Conservation (phyloP, 345 rosid species). For the Salix udensis region DNA sequence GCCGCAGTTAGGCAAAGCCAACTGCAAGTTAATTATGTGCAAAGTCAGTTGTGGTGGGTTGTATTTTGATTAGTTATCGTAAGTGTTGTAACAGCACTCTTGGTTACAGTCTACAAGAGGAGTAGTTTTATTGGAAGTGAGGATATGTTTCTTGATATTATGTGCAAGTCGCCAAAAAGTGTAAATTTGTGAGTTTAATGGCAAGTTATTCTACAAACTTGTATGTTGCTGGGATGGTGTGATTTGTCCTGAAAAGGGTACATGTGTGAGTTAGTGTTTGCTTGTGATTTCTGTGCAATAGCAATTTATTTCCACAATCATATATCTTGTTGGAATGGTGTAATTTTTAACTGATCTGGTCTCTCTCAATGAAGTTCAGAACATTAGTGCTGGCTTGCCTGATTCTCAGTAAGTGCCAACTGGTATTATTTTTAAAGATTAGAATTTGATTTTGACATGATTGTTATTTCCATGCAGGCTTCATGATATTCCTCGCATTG, state of each 20-base stretch:
- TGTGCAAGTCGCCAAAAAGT: background rate
- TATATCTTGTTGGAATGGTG: background rate
- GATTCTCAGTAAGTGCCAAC: background rate
- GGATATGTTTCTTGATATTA: background rate
- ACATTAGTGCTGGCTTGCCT: too few species aligned
- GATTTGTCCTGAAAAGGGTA: background rate
- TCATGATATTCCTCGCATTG: slow-evolving; percentile 62
- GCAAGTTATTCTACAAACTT: too few species aligned
- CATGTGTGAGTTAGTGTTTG: background rate
- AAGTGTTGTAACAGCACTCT: background rate
- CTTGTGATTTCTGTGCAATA: background rate
- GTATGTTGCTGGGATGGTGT: too few species aligned
- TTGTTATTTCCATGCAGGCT: slow-evolving; percentile 43
- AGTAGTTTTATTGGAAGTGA: background rate
- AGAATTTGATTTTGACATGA: background rate
- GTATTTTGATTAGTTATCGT: background rate
- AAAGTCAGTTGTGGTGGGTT: background rate
- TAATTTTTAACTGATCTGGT: background rate
- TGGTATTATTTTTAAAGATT: background rate
- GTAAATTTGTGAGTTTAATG: too few species aligned
- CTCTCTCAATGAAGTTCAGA: too few species aligned
- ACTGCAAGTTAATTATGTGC: background rate
- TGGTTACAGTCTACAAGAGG: background rate
- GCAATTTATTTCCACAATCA: background rate
- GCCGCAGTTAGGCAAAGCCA: too few species aligned